A percentile compares a stretch with the other conserved stretches of the same genome.
Evolutionary conservation across 1,284 basidiomycete species (phyloP).

Genomic region (Athelia psychrophila): DNA sequence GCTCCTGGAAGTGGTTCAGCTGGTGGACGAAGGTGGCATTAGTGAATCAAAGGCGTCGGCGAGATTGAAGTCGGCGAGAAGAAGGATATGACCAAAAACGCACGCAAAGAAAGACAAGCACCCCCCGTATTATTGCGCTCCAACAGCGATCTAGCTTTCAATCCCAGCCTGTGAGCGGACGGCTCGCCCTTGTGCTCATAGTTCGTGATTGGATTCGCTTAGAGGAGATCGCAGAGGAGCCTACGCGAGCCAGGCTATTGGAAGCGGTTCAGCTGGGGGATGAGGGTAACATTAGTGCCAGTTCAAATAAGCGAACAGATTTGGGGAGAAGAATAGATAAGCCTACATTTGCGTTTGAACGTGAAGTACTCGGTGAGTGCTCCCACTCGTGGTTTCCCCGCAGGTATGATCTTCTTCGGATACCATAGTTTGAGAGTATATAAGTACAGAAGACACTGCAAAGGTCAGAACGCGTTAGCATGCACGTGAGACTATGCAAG

Average conservation of each 20-base stretch:
- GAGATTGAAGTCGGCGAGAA: too few species aligned
- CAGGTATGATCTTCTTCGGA: slow-evolving; percentile 85
- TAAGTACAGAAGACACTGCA: slow-evolving; percentile 82
- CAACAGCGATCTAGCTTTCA: slow-evolving; percentile 55
- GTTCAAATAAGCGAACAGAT: slow-evolving; percentile 1
- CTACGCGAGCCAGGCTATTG: slow-evolving; percentile 93
- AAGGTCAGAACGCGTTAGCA: slow-evolving; percentile 3
- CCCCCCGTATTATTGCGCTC: slow-evolving; percentile 91
- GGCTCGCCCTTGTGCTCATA: slow-evolving; percentile 60
- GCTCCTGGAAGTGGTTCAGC: slow-evolving; percentile 94
- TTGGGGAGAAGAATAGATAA: too few species aligned
- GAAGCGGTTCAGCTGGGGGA: slow-evolving; percentile 91
- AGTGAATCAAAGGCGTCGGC: slow-evolving; percentile 1
- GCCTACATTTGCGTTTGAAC: slow-evolving; percentile 90
- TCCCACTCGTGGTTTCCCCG: slow-evolving; percentile 98
- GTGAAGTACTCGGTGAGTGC: slow-evolving; percentile 97
- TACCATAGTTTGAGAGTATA: slow-evolving; percentile 95
- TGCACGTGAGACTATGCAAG: slow-evolving; percentile 12
- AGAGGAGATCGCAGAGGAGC: slow-evolving; percentile 92
- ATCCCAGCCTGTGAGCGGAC: slow-evolving; percentile 28
- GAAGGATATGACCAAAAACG: too few species aligned
- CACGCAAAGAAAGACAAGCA: slow-evolving; percentile 97
- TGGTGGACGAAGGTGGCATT: slow-evolving; percentile 17
- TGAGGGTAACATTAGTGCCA: too few species aligned
- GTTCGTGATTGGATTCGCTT: slow-evolving; percentile 89